These are phyloP conservation scores for Exophiala spinifera DNA, from an alignment of 2,329 filamentous ascomycete genomes.

Conservation along the genomic window DNA sequence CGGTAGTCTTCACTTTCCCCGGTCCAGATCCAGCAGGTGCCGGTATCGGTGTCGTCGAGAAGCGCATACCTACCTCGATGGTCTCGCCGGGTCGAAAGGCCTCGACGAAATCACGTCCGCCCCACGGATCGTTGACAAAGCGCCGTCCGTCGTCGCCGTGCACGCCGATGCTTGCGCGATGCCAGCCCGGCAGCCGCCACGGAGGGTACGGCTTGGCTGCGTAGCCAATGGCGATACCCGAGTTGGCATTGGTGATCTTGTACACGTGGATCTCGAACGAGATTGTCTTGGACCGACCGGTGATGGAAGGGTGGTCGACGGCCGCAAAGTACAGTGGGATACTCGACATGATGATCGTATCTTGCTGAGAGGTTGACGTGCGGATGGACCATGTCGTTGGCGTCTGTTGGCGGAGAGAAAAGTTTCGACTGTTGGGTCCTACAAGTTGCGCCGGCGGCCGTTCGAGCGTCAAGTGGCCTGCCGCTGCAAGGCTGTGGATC, in stretches of 20 bases:
- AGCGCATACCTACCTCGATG: conserved; percentile 59
- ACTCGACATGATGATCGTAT: conserved; percentile 53
- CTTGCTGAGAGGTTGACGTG: conserved; percentile 43
- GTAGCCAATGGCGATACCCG: conserved; percentile 59
- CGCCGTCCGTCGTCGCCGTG: conserved; percentile 62
- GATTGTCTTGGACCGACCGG: conserved; percentile 49
- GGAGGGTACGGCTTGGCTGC: conserved; percentile 60
- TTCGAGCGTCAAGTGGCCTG: conserved; percentile 46
- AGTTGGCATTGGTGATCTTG: conserved; percentile 42
- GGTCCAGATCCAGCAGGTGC: conserved; percentile 11
- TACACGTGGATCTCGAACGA: conserved; percentile 59
- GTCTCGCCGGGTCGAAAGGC: conserved; percentile 54
- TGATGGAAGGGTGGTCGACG: conserved; percentile 49
- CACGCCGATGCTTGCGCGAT: conserved; percentile 58
- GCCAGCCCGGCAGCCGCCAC: conserved; percentile 62
- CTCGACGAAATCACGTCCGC: conserved; percentile 56
- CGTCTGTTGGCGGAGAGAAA: conserved; percentile 8
- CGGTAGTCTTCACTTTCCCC: conserved; percentile 29
- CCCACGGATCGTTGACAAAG: conserved; percentile 61
- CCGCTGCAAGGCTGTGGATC: conserved; percentile 43
- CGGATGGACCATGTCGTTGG: conserved; percentile 42
- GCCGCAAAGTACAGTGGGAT: conserved; percentile 56
- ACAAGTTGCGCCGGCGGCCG: conserved; percentile 32
- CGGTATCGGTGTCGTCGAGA: conserved; percentile 42
- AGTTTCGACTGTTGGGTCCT: neutral